Conservation (phyloP, 2,329 filamentous ascomycete species). For the Xylaria sp. region DNA sequence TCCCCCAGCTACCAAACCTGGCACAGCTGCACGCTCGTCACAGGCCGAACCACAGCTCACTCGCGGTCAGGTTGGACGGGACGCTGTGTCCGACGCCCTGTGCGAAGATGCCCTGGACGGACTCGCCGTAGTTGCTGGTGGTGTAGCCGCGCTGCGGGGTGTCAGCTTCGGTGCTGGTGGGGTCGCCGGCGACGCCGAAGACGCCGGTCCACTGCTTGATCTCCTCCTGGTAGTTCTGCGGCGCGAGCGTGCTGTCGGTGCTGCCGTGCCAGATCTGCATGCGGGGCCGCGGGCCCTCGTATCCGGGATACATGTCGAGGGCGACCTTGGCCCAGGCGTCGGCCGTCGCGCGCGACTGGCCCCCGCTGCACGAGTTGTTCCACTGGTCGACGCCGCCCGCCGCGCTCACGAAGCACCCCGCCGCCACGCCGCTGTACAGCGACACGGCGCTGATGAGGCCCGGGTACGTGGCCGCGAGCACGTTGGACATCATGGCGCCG, state of each 20-base stretch:
- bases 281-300: slow-evolving; percentile 52
- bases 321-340: slow-evolving; percentile 52
- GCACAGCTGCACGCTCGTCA: slow-evolving; percentile 9
- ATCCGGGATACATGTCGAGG: slow-evolving; percentile 51
- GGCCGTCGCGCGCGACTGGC: slow-evolving; percentile 45
- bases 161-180: slow-evolving; percentile 37
- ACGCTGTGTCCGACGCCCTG: slow-evolving; percentile 39
- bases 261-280: slow-evolving; percentile 63
- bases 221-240: slow-evolving; percentile 59
- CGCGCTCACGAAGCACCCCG: slow-evolving; percentile 45
- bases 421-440: slow-evolving; percentile 45
- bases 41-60: slow-evolving; percentile 39
- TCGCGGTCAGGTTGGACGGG: slow-evolving; percentile 37
- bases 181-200: slow-evolving; percentile 44
- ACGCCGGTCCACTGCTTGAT: slow-evolving; percentile 60
- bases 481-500: slow-evolving; percentile 45
- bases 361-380: slow-evolving; percentile 54
- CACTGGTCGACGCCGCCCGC: slow-evolving; percentile 48
- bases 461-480: slow-evolving; percentile 47
- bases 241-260: slow-evolving; percentile 51
- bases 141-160: slow-evolving; percentile 43
- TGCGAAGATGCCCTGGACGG: slow-evolving; percentile 41
- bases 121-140: slow-evolving; percentile 43
- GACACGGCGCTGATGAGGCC: slow-evolving; percentile 44
- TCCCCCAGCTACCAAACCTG: not conserved